These are phyloP conservation scores for Coleophoma eucalyptorum DNA, from an alignment of 2,329 filamentous ascomycete species.

Conservation along the genomic window DNA sequence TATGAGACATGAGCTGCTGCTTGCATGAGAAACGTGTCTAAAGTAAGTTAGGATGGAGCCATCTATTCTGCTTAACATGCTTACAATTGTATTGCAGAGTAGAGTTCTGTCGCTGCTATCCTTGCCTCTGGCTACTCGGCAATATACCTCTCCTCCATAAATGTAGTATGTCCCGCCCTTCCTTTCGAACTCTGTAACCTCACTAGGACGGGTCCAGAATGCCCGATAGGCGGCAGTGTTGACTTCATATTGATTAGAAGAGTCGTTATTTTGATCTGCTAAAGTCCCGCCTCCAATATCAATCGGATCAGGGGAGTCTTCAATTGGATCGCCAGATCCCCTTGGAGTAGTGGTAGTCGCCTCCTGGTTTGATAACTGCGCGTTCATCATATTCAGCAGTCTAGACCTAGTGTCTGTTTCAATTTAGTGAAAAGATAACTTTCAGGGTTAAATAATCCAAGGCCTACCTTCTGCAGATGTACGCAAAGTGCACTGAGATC, in stretches of 20 bases:
- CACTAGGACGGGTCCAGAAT: neutral
- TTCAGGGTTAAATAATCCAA: slow-evolving; percentile 11
- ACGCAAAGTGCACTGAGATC: slow-evolving; percentile 17
- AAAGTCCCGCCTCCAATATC: neutral
- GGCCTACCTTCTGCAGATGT: too few species aligned
- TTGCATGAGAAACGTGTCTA: neutral
- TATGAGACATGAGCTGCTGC: neutral
- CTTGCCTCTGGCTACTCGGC: neutral
- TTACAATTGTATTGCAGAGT: neutral
- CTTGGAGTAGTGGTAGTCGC: neutral
- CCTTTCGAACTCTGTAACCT: neutral
- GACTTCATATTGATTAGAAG: neutral
- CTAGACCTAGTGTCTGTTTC: neutral
- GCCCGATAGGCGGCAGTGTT: neutral
- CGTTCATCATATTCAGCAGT: neutral
- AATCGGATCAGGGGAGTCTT: neutral
- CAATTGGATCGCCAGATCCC: neutral
- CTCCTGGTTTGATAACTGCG: neutral
- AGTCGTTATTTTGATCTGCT: neutral
- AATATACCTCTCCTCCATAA: neutral
- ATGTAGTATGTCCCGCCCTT: neutral
- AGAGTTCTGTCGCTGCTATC: neutral
- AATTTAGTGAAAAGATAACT: neutral
- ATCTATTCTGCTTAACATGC: neutral
- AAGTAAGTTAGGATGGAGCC: neutral